Evolutionary conservation across 768 basidiomycete genomes (phyloP).

Genomic region (Rhodotorula sphaerocarpa): DNA sequence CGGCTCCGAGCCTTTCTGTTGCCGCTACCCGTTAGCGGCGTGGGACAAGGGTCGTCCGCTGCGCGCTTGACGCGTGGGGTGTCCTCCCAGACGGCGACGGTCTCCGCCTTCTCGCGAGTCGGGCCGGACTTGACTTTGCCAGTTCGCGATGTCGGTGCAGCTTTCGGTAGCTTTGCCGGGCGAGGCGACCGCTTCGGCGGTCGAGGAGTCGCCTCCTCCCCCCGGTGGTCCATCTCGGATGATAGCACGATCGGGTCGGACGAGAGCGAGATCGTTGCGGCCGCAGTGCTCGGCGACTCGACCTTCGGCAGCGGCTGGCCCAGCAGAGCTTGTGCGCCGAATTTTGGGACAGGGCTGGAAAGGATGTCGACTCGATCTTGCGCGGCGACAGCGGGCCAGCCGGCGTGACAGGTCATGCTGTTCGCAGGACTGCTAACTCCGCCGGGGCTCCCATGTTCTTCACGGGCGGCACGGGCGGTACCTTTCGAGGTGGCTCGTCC

Average conservation of each 20-base stretch:
- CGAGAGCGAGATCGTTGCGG: slow-evolving; percentile 6
- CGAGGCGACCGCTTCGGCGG: neutral
- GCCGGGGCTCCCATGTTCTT: neutral
- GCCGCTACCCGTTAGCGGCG: no score
- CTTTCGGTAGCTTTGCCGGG: neutral
- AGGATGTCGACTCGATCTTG: no score
- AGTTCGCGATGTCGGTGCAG: neutral
- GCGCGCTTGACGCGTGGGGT: neutral
- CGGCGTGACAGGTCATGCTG: slow-evolving; percentile 7
- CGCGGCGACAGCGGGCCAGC: no score
- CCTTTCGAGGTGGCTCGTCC: no score
- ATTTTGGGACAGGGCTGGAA: no score
- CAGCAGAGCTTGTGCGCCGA: no score
- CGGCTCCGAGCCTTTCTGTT: no score
- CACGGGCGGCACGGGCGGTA: no score
- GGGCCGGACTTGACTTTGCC: neutral
- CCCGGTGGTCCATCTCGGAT: neutral
- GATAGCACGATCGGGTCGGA: slow-evolving; percentile 29
- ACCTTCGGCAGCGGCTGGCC: no score
- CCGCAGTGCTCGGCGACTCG: neutral
- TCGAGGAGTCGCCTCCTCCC: neutral
- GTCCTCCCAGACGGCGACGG: neutral
- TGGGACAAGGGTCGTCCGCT: no score
- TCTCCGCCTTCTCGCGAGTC: neutral
- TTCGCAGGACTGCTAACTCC: slow-evolving; percentile 21